Conservation (phyloP, 371 early-diverging fungal species). For the Rhizopus stolonifer region DNA sequence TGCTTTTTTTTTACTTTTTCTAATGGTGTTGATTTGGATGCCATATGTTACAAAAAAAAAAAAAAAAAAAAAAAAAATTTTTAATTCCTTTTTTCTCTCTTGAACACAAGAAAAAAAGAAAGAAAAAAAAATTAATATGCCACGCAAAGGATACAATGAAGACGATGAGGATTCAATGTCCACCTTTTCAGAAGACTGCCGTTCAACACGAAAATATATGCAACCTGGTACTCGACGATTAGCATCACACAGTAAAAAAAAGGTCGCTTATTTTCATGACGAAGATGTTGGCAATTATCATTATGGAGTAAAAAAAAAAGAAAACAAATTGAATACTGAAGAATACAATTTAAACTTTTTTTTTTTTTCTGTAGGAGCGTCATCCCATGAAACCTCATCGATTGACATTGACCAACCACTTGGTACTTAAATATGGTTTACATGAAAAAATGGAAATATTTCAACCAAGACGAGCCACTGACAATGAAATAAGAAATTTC, state of each 20-base stretch:
- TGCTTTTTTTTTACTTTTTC: slow-evolving; percentile 17
- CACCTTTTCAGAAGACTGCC: slow-evolving; percentile 46
- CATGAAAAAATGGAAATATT: slow-evolving; percentile 87
- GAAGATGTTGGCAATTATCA: slow-evolving; percentile 89
- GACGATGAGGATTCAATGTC: slow-evolving; percentile 31
- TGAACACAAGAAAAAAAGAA: background rate
- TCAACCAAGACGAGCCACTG: slow-evolving; percentile 91
- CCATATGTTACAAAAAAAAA: slow-evolving; percentile 7
- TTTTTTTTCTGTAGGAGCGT: slow-evolving; percentile 47
- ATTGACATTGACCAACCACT: slow-evolving; percentile 86
- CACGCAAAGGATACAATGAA: slow-evolving; percentile 30
- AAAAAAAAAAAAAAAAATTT: slow-evolving; percentile 1
- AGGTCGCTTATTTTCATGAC: slow-evolving; percentile 86
- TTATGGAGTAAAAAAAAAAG: slow-evolving; percentile 66
- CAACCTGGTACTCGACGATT: slow-evolving; percentile 29
- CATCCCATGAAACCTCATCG: slow-evolving; percentile 99
- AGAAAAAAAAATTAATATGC: slow-evolving; percentile 19
- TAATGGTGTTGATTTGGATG: slow-evolving; percentile 5
- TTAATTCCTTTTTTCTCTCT: background rate
- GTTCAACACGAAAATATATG: slow-evolving; percentile 39
- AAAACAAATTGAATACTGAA: too few relatives aligned
- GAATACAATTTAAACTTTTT: background rate
- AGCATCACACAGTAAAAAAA: slow-evolving; percentile 53
- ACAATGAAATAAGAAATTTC: slow-evolving; percentile 94
- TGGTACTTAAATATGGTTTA: slow-evolving; percentile 86